phyloP scores from a whole-genome alignment of 352 stramenopile genomes.

The Nothophytophthora sp. region DNA sequence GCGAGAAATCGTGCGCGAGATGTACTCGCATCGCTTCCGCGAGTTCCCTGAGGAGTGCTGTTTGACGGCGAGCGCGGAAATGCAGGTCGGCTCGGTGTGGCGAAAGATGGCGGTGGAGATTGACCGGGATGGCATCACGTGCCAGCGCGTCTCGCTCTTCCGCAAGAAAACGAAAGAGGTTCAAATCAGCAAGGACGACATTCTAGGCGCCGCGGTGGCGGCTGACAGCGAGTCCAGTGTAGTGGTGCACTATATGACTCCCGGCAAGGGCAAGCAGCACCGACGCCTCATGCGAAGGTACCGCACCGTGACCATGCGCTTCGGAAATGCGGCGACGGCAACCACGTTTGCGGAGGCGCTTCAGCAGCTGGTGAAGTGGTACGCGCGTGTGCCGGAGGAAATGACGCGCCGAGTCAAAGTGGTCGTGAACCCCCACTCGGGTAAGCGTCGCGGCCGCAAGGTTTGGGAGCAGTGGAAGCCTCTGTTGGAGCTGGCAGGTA shows the following conservation, averaged over 20 bases:
- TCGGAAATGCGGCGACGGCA: slow-evolving; percentile 26
- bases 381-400: slow-evolving; percentile 61
- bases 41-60: slow-evolving; percentile 57
- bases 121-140: slow-evolving; percentile 56
- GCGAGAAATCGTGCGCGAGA: slow-evolving; percentile 68
- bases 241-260: slow-evolving; percentile 67
- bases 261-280: slow-evolving; percentile 52
- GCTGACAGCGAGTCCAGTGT: slow-evolving; percentile 29
- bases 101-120: slow-evolving; percentile 49
- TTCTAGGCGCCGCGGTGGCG: slow-evolving; percentile 42
- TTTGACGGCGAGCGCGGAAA: slow-evolving; percentile 29
- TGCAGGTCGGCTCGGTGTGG: slow-evolving; percentile 56
- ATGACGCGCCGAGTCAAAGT: slow-evolving; percentile 66
- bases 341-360: slow-evolving; percentile 40
- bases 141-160: slow-evolving; percentile 55
- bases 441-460: slow-evolving; percentile 55
- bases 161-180: slow-evolving; percentile 62
- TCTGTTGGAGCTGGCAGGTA: slow-evolving; percentile 61
- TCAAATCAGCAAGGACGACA: slow-evolving; percentile 52
- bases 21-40: slow-evolving; percentile 57
- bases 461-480: slow-evolving; percentile 63
- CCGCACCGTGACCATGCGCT: slow-evolving; percentile 39
- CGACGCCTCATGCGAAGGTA: slow-evolving; percentile 59
- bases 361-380: slow-evolving; percentile 66
- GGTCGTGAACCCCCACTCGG: slow-evolving; percentile 79